These are phyloP conservation scores for Colletotrichum sidae DNA, from an alignment of 2,329 filamentous ascomycete species.

Conservation along the genomic window DNA sequence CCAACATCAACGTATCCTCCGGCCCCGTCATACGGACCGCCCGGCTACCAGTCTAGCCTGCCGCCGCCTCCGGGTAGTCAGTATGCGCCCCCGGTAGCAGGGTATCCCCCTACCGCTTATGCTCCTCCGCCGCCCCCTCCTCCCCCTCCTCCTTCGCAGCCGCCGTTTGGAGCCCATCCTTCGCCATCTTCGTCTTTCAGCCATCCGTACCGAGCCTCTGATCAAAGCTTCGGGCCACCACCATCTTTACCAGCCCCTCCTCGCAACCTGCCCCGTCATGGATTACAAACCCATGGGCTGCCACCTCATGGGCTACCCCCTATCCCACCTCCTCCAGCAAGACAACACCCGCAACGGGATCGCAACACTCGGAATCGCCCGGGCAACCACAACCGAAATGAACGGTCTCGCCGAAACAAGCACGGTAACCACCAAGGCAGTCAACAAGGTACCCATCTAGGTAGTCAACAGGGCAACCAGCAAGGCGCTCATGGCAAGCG, in stretches of 20 bases:
- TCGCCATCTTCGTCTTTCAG: constrained; percentile 15
- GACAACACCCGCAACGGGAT: constrained; percentile 47
- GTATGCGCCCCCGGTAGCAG: constrained; percentile 10
- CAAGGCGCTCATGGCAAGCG: constrained; percentile 16
- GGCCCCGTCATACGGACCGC: constrained; percentile 12
- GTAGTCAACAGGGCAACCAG: constrained; percentile 30
- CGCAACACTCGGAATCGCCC: constrained; percentile 47
- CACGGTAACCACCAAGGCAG: constrained; percentile 38
- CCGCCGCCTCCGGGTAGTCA: constrained; percentile 19
- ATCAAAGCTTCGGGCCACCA: constrained; percentile 16
- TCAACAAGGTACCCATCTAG: too few species aligned
- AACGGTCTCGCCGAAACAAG: constrained; percentile 41
- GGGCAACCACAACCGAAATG: constrained; percentile 43
- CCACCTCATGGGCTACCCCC: constrained; percentile 12
- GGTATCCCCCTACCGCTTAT: constrained; percentile 16
- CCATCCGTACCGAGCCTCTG: constrained; percentile 15
- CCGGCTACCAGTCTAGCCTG: constrained; percentile 19
- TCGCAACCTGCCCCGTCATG: neutral
- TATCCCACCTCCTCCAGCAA: constrained; percentile 21
- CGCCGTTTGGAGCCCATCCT: constrained; percentile 12
- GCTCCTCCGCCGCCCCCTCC: constrained; percentile 15
- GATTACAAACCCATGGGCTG: neutral
- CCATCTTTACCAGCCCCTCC: constrained; percentile 16
- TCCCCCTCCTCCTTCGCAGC: constrained; percentile 24
- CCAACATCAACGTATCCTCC: constrained; percentile 15